These are phyloP conservation scores for Cercospora sp. DNA, from an alignment of 2,329 filamentous ascomycete genomes.

Conservation along the genomic window DNA sequence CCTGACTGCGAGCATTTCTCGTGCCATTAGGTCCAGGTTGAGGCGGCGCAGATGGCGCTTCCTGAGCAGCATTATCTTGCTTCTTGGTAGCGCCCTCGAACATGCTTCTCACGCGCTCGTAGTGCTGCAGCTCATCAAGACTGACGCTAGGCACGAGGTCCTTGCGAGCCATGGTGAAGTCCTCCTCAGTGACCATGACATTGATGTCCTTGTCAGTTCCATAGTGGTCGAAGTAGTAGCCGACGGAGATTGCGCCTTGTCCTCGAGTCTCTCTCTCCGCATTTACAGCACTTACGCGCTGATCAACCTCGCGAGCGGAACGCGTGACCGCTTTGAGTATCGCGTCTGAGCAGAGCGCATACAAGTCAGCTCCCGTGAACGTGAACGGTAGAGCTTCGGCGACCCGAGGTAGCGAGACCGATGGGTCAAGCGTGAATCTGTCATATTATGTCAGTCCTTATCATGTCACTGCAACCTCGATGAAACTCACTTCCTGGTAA, in stretches of 20 bases:
- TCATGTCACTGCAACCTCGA: background rate
- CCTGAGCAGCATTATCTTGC: conserved; percentile 37
- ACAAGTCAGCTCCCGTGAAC: conserved; percentile 96
- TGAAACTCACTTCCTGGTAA: conserved; percentile 82
- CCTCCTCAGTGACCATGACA: conserved; percentile 84
- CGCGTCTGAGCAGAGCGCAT: conserved; percentile 93
- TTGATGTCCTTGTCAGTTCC: conserved; percentile 78
- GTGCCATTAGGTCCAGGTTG: conserved; percentile 7
- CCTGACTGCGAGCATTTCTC: conserved; percentile 8
- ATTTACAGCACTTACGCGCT: conserved; percentile 74
- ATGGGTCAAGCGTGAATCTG: conserved; percentile 81
- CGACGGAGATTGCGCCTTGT: conserved; percentile 65
- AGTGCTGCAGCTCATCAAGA: conserved; percentile 86
- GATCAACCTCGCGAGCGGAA: conserved; percentile 79
- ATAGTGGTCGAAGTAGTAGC: conserved; percentile 93
- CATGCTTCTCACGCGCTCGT: conserved; percentile 75
- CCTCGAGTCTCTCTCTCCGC: conserved; percentile 37
- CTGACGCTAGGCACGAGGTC: conserved; percentile 95
- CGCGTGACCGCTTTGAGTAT: conserved; percentile 99
- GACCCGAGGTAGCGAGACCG: conserved; percentile 72
- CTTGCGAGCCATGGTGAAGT: conserved; percentile 77
- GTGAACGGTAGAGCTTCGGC: conserved; percentile 83
- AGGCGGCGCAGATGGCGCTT: background rate
- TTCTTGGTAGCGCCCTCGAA: conserved; percentile 68
- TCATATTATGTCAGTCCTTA: conserved; percentile 12